Base-by-base conservation (phyloP, 495 filamentous ascomycete species). In the Cetradonia linearis region DNA sequence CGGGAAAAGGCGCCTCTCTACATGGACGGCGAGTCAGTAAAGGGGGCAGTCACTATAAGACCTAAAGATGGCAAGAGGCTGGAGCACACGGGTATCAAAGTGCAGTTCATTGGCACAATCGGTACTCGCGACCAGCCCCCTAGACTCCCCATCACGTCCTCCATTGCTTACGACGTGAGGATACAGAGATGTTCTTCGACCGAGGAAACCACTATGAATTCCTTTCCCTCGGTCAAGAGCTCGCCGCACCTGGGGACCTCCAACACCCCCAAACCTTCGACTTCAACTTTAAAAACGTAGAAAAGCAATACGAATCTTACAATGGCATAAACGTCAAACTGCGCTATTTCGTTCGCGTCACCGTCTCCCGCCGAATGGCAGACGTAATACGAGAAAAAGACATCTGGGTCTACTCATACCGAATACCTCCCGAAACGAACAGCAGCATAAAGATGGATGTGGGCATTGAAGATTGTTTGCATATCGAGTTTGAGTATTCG, bases 381-480 rank as follows among this genome's bases (percentile, higher is more conserved):
- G 94, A 97, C 72, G 93, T 97, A 49, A 86, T 96, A 66, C 88
- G 94, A 65, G 93, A 99, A 79, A 99, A 99, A 80, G 94, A 99
- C 74, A 86, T 99, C 64, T 99, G 93, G 93, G 93, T 99, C 33
- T 99, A 99, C 79, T 91, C 86, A 58, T 99, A 99, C 77, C 87
- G 91, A 69, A 91, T 97, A 78, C 92, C 93, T 14, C 94, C 94
- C 48, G 94, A 97, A 82, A 94, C 88, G 71, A 97, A 97, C 78
- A 90, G 83, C 75, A 87, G 85, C 56, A 99, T 99, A 80, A 99
- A 99, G 83, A 99, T 99, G 93, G 93, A 99, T 70, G 93, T 99
- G 62, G 93, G 93, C 46, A 99, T 99, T 71, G 93, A 99, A 74
- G 93, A 99, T 72, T 99, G 93, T 72, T 79, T 99, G 62, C 93